Evolutionary conservation across 345 rosid species (phyloP), one percentile per base, ranked within the genome.

Genomic region (Bretschneidera sinensis): DNA sequence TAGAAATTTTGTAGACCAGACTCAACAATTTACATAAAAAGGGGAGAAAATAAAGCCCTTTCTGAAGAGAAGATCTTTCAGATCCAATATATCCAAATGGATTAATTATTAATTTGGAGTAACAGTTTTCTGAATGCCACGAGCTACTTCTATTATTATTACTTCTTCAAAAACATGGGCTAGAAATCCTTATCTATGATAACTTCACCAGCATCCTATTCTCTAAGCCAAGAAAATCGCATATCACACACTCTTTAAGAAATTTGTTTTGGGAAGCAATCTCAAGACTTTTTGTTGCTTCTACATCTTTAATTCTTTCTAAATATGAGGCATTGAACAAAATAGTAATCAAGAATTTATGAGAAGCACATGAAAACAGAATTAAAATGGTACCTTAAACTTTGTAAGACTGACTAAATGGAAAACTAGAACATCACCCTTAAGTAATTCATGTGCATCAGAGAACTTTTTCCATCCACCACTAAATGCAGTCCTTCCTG

Each of bases 391-490:
- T 67, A 79, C 83, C 83, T 79, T 79, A 65, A 79, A 79, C 53
- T 58, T 75, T 23, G 60, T 54, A 54, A 79, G 73, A 64, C 57
- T 61, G 68, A 72, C 22, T 45, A 79, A 68, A 60, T 79, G 83
- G 65, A 79, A 79, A 24, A 79, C 59, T 17, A 79, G 77, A 63
- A 77, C 77, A 55, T 80, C 84, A 7, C 81, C 77, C 73, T 74
- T 81, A 4, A 19, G 39, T 33, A 80, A 59, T n/a, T 63, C 52
- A 67, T 80, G 60, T 57, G 67, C 47, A 53, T 55, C 59, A 24
- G 70, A 65, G 63, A 80, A 80, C 10, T 68, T 76, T 67, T 74
- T 76, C 84, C 84, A 80, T 64, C 81, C 84, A 62, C 81, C 81
- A 53, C 81, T 80, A 49, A 80, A 28, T 48, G 79, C 84, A 43